A percentile compares a stretch with the other conserved stretches of the same genome.
These are phyloP conservation scores for Stachybotrys elegans DNA, from an alignment of 2,329 filamentous ascomycete genomes.

Conservation along the genomic window DNA sequence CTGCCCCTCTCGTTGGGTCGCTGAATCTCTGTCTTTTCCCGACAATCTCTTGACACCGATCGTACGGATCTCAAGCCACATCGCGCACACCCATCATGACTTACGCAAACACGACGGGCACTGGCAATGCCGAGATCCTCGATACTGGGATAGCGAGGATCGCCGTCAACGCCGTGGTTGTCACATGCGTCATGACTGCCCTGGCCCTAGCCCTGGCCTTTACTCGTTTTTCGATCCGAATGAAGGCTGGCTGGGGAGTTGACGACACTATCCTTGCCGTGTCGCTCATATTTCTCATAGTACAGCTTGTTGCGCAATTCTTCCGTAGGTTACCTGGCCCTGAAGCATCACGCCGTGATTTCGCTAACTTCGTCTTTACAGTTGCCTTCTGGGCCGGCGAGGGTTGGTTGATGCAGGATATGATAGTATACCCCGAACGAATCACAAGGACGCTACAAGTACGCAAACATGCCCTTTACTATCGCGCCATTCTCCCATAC, in stretches of 20 bases:
- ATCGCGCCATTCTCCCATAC: neutral
- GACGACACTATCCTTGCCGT: neutral
- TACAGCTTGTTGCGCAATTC: neutral
- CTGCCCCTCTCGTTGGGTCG: neutral
- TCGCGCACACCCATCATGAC: neutral
- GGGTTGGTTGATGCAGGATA: neutral
- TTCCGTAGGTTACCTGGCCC: neutral
- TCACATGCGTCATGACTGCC: neutral
- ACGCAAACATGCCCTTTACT: no score
- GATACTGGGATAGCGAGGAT: neutral
- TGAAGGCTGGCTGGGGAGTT: neutral
- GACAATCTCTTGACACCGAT: neutral
- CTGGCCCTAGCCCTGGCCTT: neutral
- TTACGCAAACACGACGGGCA: neutral
- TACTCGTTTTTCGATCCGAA: neutral
- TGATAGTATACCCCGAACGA: neutral
- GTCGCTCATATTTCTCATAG: neutral
- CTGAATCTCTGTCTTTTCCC: neutral
- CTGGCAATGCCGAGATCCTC: neutral
- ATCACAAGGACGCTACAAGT: neutral
- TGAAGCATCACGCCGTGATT: neutral
- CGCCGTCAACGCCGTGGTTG: neutral
- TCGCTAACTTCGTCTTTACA: neutral
- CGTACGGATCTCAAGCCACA: neutral
- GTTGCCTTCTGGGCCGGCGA: neutral